Base-by-base conservation (phyloP, 805 yeast genomes). In the Candida tallmaniae region DNA sequence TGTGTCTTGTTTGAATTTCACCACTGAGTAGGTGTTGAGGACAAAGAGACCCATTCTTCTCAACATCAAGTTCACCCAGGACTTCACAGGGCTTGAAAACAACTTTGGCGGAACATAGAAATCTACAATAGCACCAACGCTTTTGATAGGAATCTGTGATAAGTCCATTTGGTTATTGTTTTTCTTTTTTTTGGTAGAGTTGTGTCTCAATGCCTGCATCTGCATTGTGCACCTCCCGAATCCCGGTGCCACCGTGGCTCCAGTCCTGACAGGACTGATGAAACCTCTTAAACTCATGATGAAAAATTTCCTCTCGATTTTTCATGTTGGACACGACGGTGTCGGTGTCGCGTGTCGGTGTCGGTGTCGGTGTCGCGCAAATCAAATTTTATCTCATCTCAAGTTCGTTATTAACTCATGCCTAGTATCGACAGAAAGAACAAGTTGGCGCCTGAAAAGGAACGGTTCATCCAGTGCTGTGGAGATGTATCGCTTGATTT, bases 381-480 rank as follows among this genome's bases (percentile, higher is more conserved):
- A n/a, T n/a, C n/a, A n/a, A n/a, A n/a, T n/a, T n/a, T n/a, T n/a
- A n/a, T n/a, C n/a, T n/a, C n/a, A n/a, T n/a, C n/a, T n/a, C n/a
- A n/a, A n/a, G n/a, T n/a, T n/a, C n/a, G n/a, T n/a, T n/a, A n/a
- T n/a, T n/a, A n/a, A n/a, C n/a, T n/a, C n/a, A 62, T 62, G 68
- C 66, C 67, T 13, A 52, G 65, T 9, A 60, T 51, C 10, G 32
- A 29, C 13, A 31, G 31, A 9, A 79, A 79, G 51, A 29, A 74
- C 44, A 83, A 83, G 46, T 66, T 80, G 27, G 83, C 89, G 14
- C 94, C 96, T 1, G 97, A 89, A 52, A 87, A 84, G 58, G 98
- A 90, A 63, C 72, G 97, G 39, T 90, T 90, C 52, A 62, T 90
- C 28, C 88, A 84, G 56, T 86, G 96, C 57, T 88, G 96, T 60